A percentile compares a stretch with the other conserved stretches of the same genome.
These are phyloP conservation scores for Xerophyta viscosa DNA, from an alignment of 106 monocot species.

Conservation along the genomic window DNA sequence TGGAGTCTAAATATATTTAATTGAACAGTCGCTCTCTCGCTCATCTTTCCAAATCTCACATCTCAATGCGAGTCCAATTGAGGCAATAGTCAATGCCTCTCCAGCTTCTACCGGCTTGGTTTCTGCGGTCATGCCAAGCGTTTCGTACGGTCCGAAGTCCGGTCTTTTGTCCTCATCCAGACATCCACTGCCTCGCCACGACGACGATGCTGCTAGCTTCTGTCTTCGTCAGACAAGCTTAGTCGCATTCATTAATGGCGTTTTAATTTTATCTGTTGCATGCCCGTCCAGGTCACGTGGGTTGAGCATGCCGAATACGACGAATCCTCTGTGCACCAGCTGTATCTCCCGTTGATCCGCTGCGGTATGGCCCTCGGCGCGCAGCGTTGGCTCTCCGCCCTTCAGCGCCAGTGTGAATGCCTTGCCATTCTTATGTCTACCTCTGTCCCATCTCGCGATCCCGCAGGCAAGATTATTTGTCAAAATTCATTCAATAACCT, in stretches of 20 bases:
- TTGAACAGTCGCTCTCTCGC: too few relatives aligned
- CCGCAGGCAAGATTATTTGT: slow-evolving; percentile 32
- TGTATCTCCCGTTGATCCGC: slow-evolving; percentile 57
- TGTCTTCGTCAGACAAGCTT: too few relatives aligned
- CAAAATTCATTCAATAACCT: too few relatives aligned
- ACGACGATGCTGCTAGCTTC: too few relatives aligned
- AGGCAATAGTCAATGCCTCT: not conserved
- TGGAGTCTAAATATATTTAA: too few relatives aligned
- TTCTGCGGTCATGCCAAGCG: not conserved
- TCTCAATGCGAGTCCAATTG: too few relatives aligned
- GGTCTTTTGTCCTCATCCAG: not conserved
- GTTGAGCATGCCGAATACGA: slow-evolving; percentile 83
- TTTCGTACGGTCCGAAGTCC: too few relatives aligned
- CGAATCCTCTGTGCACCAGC: slow-evolving; percentile 42
- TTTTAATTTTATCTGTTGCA: too few relatives aligned
- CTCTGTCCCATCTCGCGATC: slow-evolving; percentile 26
- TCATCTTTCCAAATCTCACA: too few relatives aligned
- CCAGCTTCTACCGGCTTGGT: not conserved
- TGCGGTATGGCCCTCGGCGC: slow-evolving; percentile 69
- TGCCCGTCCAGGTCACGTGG: slow-evolving; percentile 86
- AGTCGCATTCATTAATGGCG: too few relatives aligned
- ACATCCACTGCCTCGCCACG: not conserved
- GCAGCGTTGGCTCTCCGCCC: slow-evolving; percentile 59
- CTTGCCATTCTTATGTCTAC: slow-evolving; percentile 68
- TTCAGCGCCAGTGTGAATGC: slow-evolving; percentile 68